Conservation (phyloP, 2,329 filamentous ascomycete genomes). For the Harringtonia aguacate region DNA sequence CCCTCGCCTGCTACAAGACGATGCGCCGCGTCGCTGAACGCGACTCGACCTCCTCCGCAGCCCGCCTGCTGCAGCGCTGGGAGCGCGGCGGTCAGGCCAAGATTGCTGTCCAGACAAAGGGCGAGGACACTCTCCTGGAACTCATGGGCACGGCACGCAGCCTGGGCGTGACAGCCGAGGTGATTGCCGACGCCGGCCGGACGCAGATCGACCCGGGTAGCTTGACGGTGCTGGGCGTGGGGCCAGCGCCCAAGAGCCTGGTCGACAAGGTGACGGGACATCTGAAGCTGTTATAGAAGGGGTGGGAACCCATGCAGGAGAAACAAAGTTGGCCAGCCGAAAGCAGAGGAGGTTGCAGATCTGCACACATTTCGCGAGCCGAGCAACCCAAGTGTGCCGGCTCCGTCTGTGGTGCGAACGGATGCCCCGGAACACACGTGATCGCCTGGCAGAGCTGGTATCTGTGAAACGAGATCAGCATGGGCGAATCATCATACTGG, state of each 20-base stretch:
- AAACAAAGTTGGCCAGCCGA: too few relatives aligned
- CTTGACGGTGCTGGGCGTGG: constrained; percentile 80
- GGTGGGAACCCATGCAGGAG: too few relatives aligned
- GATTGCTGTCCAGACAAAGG: constrained; percentile 82
- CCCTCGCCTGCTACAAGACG: constrained; percentile 91
- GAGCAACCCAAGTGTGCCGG: too few relatives aligned
- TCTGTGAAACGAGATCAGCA: too few relatives aligned
- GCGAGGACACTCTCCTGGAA: constrained; percentile 68
- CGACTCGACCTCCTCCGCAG: constrained; percentile 40
- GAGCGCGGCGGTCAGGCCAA: constrained; percentile 82
- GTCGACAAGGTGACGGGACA: constrained; percentile 79
- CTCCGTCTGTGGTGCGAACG: too few relatives aligned
- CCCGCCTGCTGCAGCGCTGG: constrained; percentile 68
- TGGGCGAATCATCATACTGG: too few relatives aligned
- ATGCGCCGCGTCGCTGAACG: constrained; percentile 46
- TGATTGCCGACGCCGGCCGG: constrained; percentile 90
- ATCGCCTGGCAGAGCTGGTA: too few relatives aligned
- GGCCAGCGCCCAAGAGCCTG: constrained; percentile 71
- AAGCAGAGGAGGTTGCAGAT: too few relatives aligned
- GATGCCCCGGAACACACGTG: too few relatives aligned
- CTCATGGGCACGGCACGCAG: constrained; percentile 70
- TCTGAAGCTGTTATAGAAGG: constrained; percentile 71
- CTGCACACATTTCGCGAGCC: too few relatives aligned
- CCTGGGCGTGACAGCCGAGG: constrained; percentile 75
- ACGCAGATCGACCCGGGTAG: constrained; percentile 95